phyloP scores from a whole-genome alignment of 2,329 filamentous ascomycete species.

The Aspergillus hiratsukae region DNA sequence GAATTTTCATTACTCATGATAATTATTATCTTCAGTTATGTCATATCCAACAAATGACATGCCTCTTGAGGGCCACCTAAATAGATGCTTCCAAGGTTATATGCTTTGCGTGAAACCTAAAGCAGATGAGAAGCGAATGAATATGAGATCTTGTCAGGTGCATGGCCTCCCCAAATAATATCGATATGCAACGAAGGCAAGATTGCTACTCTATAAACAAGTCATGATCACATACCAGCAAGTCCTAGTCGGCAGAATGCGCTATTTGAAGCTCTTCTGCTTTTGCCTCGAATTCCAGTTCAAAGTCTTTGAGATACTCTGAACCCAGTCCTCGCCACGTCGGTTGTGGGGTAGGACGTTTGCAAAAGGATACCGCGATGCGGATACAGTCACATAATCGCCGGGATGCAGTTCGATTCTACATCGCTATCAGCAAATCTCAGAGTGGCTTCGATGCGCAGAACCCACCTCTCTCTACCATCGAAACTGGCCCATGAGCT shows the following conservation, averaged over 20 bases:
- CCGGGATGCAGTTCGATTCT: conserved; percentile 47
- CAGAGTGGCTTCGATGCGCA: not conserved
- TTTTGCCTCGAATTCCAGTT: conserved; percentile 49
- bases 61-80: not conserved
- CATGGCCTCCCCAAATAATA: not conserved
- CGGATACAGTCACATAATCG: conserved; percentile 51
- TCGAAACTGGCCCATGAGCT: conserved; percentile 98
- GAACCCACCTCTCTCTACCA: conserved; percentile 67
- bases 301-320: conserved; percentile 47
- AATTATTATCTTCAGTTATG: not conserved
- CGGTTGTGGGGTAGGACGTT: conserved; percentile 44
- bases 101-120: not conserved
- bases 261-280: conserved; percentile 38
- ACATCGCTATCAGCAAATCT: conserved; percentile 9
- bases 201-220: not conserved
- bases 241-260: not conserved
- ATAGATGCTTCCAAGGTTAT: not conserved
- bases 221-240: not conserved
- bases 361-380: conserved; percentile 49
- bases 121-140: not conserved
- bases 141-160: not conserved
- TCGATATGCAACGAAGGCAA: not conserved
- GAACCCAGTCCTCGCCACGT: conserved; percentile 48
- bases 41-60: not conserved
- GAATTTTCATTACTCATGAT: conserved; percentile 1